A percentile compares a stretch with the other conserved stretches of the same genome.
phyloP scores from a whole-genome alignment of 2,329 filamentous ascomycete species.

The Pseudogymnoascus sp. region DNA sequence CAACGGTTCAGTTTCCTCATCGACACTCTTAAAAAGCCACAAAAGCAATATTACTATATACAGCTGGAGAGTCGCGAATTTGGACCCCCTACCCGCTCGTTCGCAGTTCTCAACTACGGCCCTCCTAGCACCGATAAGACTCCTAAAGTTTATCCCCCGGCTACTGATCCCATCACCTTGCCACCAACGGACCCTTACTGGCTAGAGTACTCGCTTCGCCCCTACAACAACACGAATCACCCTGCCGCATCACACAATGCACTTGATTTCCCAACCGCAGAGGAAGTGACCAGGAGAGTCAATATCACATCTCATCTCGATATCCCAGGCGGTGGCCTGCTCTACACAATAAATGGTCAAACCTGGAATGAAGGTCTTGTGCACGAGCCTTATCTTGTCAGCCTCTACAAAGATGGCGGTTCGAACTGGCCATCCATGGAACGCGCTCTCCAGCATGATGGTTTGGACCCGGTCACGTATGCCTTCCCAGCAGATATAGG shows the following conservation, averaged over 20 bases:
- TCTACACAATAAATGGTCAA: slow-evolving; percentile 30
- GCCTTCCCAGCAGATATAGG: slow-evolving; percentile 40
- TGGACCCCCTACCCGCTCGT: slow-evolving; percentile 35
- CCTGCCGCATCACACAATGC: slow-evolving; percentile 3
- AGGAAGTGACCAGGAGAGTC: slow-evolving; percentile 34
- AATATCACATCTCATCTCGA: slow-evolving; percentile 28
- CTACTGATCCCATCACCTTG: slow-evolving; percentile 22
- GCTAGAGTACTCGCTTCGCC: slow-evolving; percentile 33
- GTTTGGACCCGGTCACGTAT: slow-evolving; percentile 37
- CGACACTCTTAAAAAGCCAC: slow-evolving; percentile 34
- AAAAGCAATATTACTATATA: slow-evolving; percentile 35
- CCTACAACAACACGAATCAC: slow-evolving; percentile 10
- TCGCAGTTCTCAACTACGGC: slow-evolving; percentile 37
- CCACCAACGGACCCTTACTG: slow-evolving; percentile 26
- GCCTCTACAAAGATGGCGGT: slow-evolving; percentile 37
- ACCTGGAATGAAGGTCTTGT: slow-evolving; percentile 32
- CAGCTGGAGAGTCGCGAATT: slow-evolving; percentile 41
- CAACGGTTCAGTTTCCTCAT: slow-evolving; percentile 47
- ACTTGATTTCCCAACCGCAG: slow-evolving; percentile 27
- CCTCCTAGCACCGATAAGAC: not conserved
- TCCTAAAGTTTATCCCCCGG: slow-evolving; percentile 21
- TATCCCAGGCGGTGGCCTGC: not conserved
- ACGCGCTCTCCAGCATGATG: slow-evolving; percentile 36
- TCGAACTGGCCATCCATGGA: slow-evolving; percentile 37
- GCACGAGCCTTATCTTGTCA: slow-evolving; percentile 39